Evolutionary conservation across 2,329 filamentous ascomycete genomes (phyloP), one percentile per base, ranked within the genome.

Genomic region (Sclerotinia sclerotiorum): DNA sequence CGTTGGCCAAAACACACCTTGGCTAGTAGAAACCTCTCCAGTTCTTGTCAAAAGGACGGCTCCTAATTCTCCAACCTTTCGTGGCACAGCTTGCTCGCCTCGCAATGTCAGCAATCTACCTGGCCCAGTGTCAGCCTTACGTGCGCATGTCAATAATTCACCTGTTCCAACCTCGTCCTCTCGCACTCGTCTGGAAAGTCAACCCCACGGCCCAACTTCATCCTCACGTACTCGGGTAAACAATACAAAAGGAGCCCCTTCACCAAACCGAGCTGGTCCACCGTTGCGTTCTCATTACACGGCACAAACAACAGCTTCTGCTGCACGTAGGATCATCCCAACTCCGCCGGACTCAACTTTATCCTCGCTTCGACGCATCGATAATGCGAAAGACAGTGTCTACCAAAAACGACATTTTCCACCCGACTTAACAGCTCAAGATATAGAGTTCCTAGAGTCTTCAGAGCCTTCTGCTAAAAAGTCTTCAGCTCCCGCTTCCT

Each of bases 31-130:
- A 32, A 32, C 44, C 8, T 35, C 27, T 5, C 60, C 60, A 24
- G n/a, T 51, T 62, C 29, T 21, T 27, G 60, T 62, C 6, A 62
- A 39, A n/a, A 24, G 13, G 2, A 24, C 32, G 27, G 46, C 24
- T 42, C 46, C 29, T n/a, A 15, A 51, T 51, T 52, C 60, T 39
- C 46, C 46, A 39, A 51, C 13, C 60, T 51, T 32, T 39, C 48
- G 29, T 51, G 60, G 29, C 8, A 51, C 5, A 51, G 46, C 32
- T 42, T 42, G 32, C 48, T 51, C 60, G 2, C n/a, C 46, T 35
- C 46, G 10, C 19, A 63, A 51, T 21, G 8, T 27, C 27, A 63
- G 46, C n/a, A 63, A 63, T 17, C 39, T 51, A 19, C 60, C 60
- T 51, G 32, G 32, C 15, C 46, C 60, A 21, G 32, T 51, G n/a